A percentile compares a stretch with the other conserved stretches of the same genome.
Conservation (phyloP, 2,329 filamentous ascomycete species). For the Ascochyta fabae region DNA sequence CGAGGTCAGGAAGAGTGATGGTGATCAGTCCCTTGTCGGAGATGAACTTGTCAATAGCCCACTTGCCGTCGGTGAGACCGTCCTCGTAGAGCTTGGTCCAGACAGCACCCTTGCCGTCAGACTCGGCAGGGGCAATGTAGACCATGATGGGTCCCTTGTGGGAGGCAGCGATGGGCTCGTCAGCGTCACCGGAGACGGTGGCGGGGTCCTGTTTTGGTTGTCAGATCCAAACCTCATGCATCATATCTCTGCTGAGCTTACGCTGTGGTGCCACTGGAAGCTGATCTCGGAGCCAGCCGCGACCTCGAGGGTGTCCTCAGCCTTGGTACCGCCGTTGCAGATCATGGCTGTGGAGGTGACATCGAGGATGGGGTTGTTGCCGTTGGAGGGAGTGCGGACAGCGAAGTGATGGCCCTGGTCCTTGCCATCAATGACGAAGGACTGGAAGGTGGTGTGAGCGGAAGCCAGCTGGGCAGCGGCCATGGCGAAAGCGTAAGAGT, state of each 20-base stretch:
- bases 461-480: conserved; percentile 43
- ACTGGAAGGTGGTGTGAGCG: conserved; percentile 48
- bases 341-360: conserved; percentile 45
- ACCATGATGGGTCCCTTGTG: conserved; percentile 62
- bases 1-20: conserved; percentile 48
- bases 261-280: conserved; percentile 61
- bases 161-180: conserved; percentile 61
- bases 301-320: conserved; percentile 53
- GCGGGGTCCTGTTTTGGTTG: neutral
- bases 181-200: conserved; percentile 34
- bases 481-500: conserved; percentile 39
- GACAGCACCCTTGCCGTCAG: conserved; percentile 56
- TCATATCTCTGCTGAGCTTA: conserved; percentile 12
- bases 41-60: conserved; percentile 51
- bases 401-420: conserved; percentile 45
- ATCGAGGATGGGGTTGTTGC: conserved; percentile 48
- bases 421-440: conserved; percentile 52
- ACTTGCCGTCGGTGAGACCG: conserved; percentile 42
- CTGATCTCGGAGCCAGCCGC: conserved; percentile 56
- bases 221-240: neutral
- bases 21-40: conserved; percentile 49
- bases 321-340: conserved; percentile 45
- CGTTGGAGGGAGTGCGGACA: conserved; percentile 54
- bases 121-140: conserved; percentile 55
- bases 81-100: conserved; percentile 57